phyloP scores from a whole-genome alignment of 2,329 filamentous ascomycete species.

The Leptoxyphium fumago region DNA sequence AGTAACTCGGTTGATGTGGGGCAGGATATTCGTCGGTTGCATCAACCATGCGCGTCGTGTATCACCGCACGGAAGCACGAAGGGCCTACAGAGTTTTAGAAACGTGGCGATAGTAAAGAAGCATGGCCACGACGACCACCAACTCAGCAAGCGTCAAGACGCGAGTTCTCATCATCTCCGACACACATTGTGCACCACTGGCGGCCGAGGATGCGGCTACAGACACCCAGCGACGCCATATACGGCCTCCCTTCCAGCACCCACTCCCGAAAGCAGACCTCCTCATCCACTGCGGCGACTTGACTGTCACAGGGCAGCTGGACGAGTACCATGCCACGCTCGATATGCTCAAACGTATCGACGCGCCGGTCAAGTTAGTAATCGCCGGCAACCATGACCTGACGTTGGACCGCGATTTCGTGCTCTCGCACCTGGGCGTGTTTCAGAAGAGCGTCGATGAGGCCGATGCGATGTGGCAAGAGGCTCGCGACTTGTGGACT shows the following conservation, averaged over 20 bases:
- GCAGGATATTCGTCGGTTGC: no score
- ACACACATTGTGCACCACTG: slow-evolving; percentile 23
- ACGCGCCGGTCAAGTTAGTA: slow-evolving; percentile 44
- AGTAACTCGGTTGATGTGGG: no score
- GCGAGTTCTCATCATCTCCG: slow-evolving; percentile 30
- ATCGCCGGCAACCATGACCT: slow-evolving; percentile 51
- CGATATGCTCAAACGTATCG: slow-evolving; percentile 31
- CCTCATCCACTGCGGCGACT: slow-evolving; percentile 43
- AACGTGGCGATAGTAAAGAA: no score
- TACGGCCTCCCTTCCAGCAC: slow-evolving; percentile 7
- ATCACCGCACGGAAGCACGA: no score
- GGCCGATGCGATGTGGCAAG: slow-evolving; percentile 2
- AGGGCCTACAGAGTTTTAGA: no score
- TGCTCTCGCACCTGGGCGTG: slow-evolving; percentile 4
- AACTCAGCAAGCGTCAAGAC: slow-evolving; percentile 17
- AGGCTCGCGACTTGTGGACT: slow-evolving; percentile 11
- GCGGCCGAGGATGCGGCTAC: neutral
- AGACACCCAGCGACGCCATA: neutral
- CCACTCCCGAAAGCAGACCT: slow-evolving; percentile 39
- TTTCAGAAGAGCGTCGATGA: slow-evolving; percentile 2
- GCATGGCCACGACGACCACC: no score
- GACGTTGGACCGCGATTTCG: slow-evolving; percentile 31
- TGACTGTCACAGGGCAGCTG: slow-evolving; percentile 37
- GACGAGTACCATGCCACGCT: slow-evolving; percentile 34
- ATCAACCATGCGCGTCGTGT: no score